Evolutionary conservation across 192 early-diverging fungal species (phyloP).

Genomic region (Coemansia sp.): DNA sequence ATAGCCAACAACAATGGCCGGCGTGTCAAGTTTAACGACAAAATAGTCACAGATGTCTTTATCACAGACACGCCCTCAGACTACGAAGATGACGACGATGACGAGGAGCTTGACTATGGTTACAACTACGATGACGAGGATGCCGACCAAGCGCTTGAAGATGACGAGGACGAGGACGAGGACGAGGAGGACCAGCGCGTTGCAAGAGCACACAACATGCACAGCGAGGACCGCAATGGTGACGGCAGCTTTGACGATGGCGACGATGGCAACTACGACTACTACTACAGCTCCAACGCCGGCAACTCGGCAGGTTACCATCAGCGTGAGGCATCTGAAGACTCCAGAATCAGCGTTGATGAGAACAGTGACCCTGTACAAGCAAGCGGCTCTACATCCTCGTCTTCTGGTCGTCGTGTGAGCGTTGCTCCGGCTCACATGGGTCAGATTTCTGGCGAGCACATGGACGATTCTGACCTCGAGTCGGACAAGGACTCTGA

Average conservation of each 20-base stretch:
- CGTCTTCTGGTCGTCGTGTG: conserved; percentile 26
- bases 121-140: conserved; percentile 36
- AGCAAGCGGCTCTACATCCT: conserved; percentile 10
- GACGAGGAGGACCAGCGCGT: conserved; percentile 12
- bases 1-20: conserved; percentile 29
- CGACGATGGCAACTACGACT: conserved; percentile 33
- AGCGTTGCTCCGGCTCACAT: conserved; percentile 40
- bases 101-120: conserved; percentile 14
- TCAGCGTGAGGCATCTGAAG: conserved; percentile 2
- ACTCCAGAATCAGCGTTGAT: neutral
- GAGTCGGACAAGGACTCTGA: conserved; percentile 24
- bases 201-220: neutral
- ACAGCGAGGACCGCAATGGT: neutral
- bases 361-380: conserved; percentile 10
- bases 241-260: conserved; percentile 30
- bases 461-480: conserved; percentile 17
- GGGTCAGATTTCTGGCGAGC: conserved; percentile 37
- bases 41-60: conserved; percentile 43
- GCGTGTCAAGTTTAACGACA: conserved; percentile 37
- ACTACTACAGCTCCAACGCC: conserved; percentile 42
- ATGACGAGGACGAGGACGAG: conserved; percentile 15
- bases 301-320: conserved; percentile 18
- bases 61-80: conserved; percentile 31
- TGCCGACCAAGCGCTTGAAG: conserved; percentile 20
- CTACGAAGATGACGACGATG: conserved; percentile 41